Percentiles rank a stretch among this genome's conserved stretches.
phyloP scores from a whole-genome alignment of 2,329 filamentous ascomycete species.

The Ascochyta koolunga region DNA sequence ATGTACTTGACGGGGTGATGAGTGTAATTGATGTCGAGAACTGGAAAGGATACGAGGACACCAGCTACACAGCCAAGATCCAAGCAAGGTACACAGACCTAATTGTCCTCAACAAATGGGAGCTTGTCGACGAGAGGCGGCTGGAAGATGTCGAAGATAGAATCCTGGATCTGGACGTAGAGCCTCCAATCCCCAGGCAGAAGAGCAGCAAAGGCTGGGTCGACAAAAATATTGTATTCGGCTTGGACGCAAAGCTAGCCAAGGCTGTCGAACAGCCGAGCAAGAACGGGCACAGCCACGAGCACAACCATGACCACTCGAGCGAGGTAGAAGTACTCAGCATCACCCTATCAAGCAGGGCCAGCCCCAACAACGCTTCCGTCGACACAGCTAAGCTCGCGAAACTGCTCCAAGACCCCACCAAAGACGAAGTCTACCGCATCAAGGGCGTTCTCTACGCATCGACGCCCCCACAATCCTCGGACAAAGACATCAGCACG shows the following conservation, averaged over 20 bases:
- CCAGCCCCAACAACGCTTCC: conserved; percentile 57
- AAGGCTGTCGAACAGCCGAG: conserved; percentile 53
- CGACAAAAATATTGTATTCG: conserved; percentile 79
- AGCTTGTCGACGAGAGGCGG: conserved; percentile 71
- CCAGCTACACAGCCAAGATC: conserved; percentile 83
- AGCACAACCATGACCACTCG: conserved; percentile 68
- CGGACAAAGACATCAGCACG: conserved; percentile 39
- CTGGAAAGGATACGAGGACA: conserved; percentile 91
- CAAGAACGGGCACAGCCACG: conserved; percentile 59
- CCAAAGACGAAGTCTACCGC: conserved; percentile 93
- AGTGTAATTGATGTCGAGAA: conserved; percentile 94
- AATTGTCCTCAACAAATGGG: conserved; percentile 94
- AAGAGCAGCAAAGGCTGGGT: conserved; percentile 85
- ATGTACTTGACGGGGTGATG: conserved; percentile 84
- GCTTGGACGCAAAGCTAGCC: conserved; percentile 82
- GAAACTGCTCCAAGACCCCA: conserved; percentile 70
- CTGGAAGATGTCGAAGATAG: conserved; percentile 81
- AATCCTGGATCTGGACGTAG: conserved; percentile 79
- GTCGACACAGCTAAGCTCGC: conserved; percentile 63
- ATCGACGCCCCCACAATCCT: conserved; percentile 54
- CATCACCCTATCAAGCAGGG: conserved; percentile 63
- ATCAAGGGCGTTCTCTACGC: conserved; percentile 76
- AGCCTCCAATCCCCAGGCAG: conserved; percentile 74
- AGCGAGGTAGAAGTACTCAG: conserved; percentile 91
- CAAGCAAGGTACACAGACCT: conserved; percentile 91